Evolutionary conservation across 1,284 basidiomycete species (phyloP).

Genomic region (Sanghuangporus baumii): DNA sequence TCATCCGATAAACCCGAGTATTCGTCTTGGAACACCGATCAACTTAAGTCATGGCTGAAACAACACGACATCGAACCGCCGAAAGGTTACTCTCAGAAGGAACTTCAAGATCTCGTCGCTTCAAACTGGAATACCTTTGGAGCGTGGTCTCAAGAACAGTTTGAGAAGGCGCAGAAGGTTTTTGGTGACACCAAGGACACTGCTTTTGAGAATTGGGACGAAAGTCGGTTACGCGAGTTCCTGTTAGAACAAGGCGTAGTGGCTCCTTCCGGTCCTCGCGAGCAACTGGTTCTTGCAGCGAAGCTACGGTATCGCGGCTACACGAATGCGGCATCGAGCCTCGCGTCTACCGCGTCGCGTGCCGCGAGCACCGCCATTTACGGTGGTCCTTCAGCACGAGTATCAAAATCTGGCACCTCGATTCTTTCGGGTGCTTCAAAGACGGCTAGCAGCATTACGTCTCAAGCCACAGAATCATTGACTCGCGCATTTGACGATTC

Average conservation of each 20-base stretch:
- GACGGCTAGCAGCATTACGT: conserved; percentile 27
- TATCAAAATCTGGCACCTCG: conserved; percentile 38
- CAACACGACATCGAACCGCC: conserved; percentile 63
- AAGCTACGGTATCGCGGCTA: conserved; percentile 65
- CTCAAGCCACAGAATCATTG: conserved; percentile 54
- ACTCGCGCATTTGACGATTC: conserved; percentile 59
- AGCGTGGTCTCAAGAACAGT: conserved; percentile 57
- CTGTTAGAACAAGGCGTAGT: conserved; percentile 86
- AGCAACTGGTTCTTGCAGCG: conserved; percentile 75
- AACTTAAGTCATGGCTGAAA: conserved; percentile 68
- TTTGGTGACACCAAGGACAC: conserved; percentile 46
- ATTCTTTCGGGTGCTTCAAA: conserved; percentile 27
- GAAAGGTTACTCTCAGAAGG: conserved; percentile 38
- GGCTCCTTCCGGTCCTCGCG: conserved; percentile 70
- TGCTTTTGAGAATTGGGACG: conserved; percentile 59
- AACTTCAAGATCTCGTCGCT: conserved; percentile 53
- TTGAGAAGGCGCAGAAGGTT: conserved; percentile 56
- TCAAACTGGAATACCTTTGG: conserved; percentile 58
- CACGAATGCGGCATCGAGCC: conserved; percentile 46
- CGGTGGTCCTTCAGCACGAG: conserved; percentile 45
- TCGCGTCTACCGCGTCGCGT: conserved; percentile 43
- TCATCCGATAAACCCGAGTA: conserved; percentile 43
- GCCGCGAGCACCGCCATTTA: conserved; percentile 48
- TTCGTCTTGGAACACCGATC: conserved; percentile 53
- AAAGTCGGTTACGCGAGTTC: conserved; percentile 74